Evolutionary conservation across 768 basidiomycete genomes (phyloP).

Genomic region (Gymnopilus junonius): DNA sequence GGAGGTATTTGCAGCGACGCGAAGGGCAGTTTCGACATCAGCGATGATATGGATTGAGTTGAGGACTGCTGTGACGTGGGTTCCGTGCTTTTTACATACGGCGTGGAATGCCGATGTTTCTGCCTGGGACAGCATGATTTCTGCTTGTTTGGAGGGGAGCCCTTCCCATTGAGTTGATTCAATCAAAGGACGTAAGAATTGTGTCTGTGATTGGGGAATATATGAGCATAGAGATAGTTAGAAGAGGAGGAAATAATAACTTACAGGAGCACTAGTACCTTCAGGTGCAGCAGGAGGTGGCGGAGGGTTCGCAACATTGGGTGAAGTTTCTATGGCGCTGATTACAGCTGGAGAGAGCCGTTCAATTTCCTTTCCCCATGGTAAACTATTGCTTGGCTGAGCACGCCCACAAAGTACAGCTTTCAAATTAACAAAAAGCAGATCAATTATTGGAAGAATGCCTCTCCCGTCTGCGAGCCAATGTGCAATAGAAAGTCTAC

Average conservation of each 20-base stretch:
- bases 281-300: not conserved
- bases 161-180: not conserved
- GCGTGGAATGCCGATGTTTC: not conserved
- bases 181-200: not conserved
- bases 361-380: not conserved
- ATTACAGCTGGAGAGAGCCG: not conserved
- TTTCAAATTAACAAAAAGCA: not conserved
- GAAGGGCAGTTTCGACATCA: not conserved
- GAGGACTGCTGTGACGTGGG: slow-evolving; percentile 1
- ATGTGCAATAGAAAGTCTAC: slow-evolving; percentile 1
- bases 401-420: not conserved
- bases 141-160: not conserved
- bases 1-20: not conserved
- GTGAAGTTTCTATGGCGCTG: not conserved
- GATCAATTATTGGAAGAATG: not conserved
- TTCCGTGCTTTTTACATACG: not conserved
- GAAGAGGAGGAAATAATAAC: not conserved
- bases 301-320: not conserved
- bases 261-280: not conserved
- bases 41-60: slow-evolving; percentile 5
- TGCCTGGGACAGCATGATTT: not conserved
- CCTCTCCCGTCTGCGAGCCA: slow-evolving; percentile 2
- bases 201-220: not conserved
- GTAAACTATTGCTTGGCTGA: not conserved
- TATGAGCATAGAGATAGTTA: not conserved